phyloP scores from a whole-genome alignment of 75 land plant species.

The Selaginella moellendorffii region DNA sequence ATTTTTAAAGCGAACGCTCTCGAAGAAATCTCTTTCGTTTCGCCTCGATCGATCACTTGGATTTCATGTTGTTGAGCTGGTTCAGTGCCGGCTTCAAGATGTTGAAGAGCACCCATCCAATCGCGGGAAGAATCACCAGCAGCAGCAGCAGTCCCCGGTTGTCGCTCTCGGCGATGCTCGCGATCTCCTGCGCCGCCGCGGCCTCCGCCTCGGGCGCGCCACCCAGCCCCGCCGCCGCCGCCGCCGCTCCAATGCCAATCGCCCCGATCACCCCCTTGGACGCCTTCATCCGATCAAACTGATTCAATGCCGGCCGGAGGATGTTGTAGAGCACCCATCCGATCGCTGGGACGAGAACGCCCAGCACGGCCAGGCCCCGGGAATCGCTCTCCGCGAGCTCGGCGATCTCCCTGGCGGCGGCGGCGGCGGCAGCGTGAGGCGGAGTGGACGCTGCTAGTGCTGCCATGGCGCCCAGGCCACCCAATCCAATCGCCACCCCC shows the following conservation, averaged over 20 bases:
- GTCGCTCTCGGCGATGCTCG: not conserved
- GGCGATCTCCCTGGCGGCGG: conserved; percentile 39
- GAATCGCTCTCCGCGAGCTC: conserved; percentile 40
- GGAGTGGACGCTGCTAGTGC: not conserved
- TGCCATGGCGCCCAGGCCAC: conserved; percentile 19
- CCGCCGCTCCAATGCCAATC: not conserved
- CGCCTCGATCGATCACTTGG: no score
- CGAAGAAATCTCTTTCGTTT: no score
- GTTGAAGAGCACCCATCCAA: conserved; percentile 66
- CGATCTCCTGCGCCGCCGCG: conserved; percentile 16
- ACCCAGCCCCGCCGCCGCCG: not conserved
- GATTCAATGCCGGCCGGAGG: conserved; percentile 5
- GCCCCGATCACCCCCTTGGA: conserved; percentile 2
- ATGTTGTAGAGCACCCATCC: conserved; percentile 11
- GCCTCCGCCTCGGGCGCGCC: conserved; percentile 11
- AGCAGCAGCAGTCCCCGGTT: conserved; percentile 11
- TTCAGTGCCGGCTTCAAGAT: conserved; percentile 76
- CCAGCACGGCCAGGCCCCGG: conserved; percentile 46
- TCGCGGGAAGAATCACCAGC: conserved; percentile 30
- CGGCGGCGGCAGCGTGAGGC: conserved; percentile 14
- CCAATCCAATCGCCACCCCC: conserved; percentile 36
- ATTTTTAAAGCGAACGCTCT: no score
- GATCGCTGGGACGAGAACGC: conserved; percentile 25
- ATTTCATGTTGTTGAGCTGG: conserved; percentile 66
- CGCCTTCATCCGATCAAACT: not conserved